These are phyloP conservation scores for Fusarium liriodendri DNA, from an alignment of 2,329 filamentous ascomycete species.

Conservation along the genomic window DNA sequence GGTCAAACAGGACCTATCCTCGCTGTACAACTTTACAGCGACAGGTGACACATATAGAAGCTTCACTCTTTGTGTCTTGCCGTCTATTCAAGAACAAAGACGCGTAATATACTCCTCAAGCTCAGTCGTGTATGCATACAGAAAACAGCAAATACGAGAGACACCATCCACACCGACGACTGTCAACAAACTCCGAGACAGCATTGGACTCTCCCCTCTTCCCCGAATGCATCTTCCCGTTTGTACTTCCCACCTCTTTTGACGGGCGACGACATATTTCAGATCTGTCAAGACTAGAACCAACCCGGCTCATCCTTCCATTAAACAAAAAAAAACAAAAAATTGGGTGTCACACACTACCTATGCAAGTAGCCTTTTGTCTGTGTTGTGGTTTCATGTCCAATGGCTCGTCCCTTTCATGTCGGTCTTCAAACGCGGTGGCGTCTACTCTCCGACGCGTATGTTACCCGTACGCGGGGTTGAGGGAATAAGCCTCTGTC, in stretches of 20 bases:
- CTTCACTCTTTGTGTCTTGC: neutral
- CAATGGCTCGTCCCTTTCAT: neutral
- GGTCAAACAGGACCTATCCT: neutral
- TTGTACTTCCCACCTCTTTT: neutral
- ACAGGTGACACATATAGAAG: neutral
- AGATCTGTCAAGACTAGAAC: neutral
- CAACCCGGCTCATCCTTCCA: neutral
- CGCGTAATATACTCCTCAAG: neutral
- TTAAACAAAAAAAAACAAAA: neutral
- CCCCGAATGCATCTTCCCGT: neutral
- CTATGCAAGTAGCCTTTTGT: neutral
- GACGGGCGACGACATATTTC: neutral
- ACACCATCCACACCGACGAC: neutral
- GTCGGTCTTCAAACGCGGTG: constrained; percentile 8
- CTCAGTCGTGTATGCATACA: neutral
- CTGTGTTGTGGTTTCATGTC: neutral
- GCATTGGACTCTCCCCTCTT: neutral
- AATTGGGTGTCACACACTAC: neutral
- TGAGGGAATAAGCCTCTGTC: neutral
- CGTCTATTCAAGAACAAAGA: neutral
- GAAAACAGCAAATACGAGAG: neutral
- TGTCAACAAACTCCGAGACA: neutral
- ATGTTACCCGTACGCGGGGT: neutral
- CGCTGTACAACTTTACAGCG: neutral
- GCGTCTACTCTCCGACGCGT: constrained; percentile 3